These are phyloP conservation scores for Cryptococcus wingfieldii DNA, from an alignment of 1,284 basidiomycete species.

Conservation along the genomic window DNA sequence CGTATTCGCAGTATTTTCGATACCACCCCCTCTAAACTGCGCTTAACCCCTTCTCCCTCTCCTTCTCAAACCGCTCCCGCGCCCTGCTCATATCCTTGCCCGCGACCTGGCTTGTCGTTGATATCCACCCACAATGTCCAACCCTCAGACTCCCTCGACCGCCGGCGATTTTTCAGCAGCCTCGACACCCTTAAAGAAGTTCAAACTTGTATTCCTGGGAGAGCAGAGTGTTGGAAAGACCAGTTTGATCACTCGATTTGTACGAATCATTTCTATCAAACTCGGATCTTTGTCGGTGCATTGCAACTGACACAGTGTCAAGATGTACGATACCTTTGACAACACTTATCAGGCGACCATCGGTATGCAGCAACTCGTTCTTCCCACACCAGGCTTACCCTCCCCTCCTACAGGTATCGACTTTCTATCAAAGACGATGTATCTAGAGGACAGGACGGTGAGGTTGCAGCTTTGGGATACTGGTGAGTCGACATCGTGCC, in stretches of 20 bases:
- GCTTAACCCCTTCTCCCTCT: background rate
- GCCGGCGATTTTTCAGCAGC: conserved; percentile 26
- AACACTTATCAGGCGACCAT: conserved; percentile 99
- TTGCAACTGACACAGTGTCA: conserved; percentile 2
- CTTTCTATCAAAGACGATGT: conserved; percentile 99
- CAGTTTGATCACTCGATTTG: conserved; percentile 89
- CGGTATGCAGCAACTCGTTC: conserved; percentile 45
- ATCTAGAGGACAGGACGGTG: conserved; percentile 96
- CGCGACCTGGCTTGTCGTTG: background rate
- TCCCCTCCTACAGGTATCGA: conserved; percentile 64
- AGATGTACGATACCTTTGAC: conserved; percentile 99
- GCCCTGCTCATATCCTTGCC: background rate
- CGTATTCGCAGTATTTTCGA: too few relatives aligned
- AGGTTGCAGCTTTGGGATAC: conserved; percentile 98
- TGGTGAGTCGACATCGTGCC: conserved; percentile 54
- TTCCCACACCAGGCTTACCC: background rate
- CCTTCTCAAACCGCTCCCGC: conserved; percentile 1
- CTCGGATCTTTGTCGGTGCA: background rate
- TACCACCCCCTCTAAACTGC: background rate
- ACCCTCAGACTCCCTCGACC: conserved; percentile 7
- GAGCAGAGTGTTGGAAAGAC: conserved; percentile 96
- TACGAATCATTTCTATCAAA: conserved; percentile 16
- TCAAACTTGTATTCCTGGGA: conserved; percentile 90
- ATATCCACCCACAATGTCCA: conserved; percentile 1
- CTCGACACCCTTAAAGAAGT: conserved; percentile 73